phyloP scores from a whole-genome alignment of 306 rosid genomes.

The Senna siamea region DNA sequence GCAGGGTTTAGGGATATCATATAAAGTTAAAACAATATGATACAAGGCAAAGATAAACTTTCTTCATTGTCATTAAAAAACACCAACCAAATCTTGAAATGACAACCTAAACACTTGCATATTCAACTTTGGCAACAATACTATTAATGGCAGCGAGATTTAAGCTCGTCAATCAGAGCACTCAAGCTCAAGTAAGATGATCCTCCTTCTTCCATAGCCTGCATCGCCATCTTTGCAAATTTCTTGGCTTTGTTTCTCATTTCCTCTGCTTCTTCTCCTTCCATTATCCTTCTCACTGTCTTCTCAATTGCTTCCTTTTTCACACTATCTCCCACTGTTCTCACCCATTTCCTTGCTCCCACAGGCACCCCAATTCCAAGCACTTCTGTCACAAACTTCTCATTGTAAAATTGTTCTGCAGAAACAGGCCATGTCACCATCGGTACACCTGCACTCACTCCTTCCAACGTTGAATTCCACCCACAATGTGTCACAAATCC shows the following conservation, averaged over 20 bases:
- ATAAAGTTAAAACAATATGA: no score
- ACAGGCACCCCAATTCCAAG: conserved; percentile 45
- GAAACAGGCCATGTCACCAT: conserved; percentile 55
- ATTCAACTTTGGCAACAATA: no score
- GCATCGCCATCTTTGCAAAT: conserved; percentile 32
- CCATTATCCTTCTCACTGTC: conserved; percentile 32
- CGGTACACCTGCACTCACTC: conserved; percentile 45
- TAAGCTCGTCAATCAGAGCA: background rate
- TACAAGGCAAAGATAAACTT: no score
- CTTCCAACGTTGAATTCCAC: conserved; percentile 54
- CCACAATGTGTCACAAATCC: conserved; percentile 61
- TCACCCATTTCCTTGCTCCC: conserved; percentile 30
- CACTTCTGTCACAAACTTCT: conserved; percentile 40
- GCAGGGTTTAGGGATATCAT: no score
- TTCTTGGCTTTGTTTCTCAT: conserved; percentile 32
- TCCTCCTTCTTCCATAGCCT: conserved; percentile 37
- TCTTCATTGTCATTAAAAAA: no score
- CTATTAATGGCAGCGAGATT: no score
- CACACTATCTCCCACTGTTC: background rate
- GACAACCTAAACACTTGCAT: no score
- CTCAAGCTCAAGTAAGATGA: conserved; percentile 13
- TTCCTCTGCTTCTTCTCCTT: conserved; percentile 36
- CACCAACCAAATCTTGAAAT: no score
- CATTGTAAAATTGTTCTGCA: conserved; percentile 52
- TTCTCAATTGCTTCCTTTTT: conserved; percentile 7